phyloP scores from a whole-genome alignment of 164 flowering plant genomes.

The Pachysandra terminalis region DNA sequence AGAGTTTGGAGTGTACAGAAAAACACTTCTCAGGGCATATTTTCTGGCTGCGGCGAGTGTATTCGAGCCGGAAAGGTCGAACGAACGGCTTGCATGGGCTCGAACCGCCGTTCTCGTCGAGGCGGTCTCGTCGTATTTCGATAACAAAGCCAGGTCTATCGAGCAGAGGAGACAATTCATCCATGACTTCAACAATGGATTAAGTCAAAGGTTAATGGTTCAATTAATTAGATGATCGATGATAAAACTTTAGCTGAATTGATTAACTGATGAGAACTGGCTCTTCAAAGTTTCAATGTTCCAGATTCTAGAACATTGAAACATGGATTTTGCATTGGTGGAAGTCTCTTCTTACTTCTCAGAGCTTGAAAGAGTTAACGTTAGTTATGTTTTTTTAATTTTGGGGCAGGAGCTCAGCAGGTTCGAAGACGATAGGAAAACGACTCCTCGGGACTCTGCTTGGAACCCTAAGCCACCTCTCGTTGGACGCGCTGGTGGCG shows the following conservation, averaged over 20 bases:
- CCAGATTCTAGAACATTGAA: too few species aligned
- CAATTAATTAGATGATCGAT: too few species aligned
- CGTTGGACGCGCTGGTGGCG: slow-evolving; percentile 36
- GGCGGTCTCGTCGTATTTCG: slow-evolving; percentile 35
- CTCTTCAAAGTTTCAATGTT: too few species aligned
- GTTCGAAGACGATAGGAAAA: slow-evolving; percentile 22
- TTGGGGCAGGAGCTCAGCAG: slow-evolving; percentile 23
- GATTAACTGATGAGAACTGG: too few species aligned
- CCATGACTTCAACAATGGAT: slow-evolving; percentile 27
- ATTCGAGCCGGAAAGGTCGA: slow-evolving; percentile 52
- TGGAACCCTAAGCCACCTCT: slow-evolving; percentile 40
- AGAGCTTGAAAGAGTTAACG: too few species aligned
- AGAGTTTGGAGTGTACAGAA: slow-evolving; percentile 40
- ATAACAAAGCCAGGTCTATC: background rate
- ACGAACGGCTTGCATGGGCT: slow-evolving; percentile 76
- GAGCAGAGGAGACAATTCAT: slow-evolving; percentile 37
- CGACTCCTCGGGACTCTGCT: slow-evolving; percentile 32
- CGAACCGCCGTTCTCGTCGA: slow-evolving; percentile 47
- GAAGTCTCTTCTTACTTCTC: too few species aligned
- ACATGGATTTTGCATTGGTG: too few species aligned
- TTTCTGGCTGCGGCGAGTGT: slow-evolving; percentile 54
- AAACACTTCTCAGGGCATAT: slow-evolving; percentile 31
- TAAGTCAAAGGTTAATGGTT: too few species aligned
- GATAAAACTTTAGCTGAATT: too few species aligned
- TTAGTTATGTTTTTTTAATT: background rate